Evolutionary conservation across 2,329 filamentous ascomycete genomes (phyloP), one percentile per base, ranked within the genome.

Genomic region (Penicillium sp.): DNA sequence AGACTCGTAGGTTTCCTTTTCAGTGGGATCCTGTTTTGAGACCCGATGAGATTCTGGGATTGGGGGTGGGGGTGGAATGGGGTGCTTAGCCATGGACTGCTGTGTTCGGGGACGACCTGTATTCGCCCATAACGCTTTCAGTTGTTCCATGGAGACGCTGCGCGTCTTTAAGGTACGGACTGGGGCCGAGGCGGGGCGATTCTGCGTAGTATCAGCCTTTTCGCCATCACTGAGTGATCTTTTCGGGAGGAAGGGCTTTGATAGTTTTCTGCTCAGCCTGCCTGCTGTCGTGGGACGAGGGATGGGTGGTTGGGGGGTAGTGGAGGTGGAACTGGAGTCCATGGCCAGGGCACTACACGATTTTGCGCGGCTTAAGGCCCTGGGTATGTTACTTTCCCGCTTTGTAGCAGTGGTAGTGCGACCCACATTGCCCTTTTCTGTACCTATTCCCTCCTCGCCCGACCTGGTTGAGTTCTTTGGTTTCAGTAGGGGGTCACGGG

Each of bases 141-240:
- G 48, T 35, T 68, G 68, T 49, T 70, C 70, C 16, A 70, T 55
- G 2, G 69, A 70, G 10, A 63, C 56, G 45, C 63, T 69, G 41
- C 62, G 69, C 5, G 65, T 61, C 53, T 61, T 66, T 9, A 66
- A 45, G 16, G 64, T 57, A 45, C 56, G 64, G 9, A 62, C 64
- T 43, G 68, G 66, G 16, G 69, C 68, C 26, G 71, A 69, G 11
- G 63, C 56, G 24, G 71, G 71, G 21, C 70, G 63, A 24, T 43
- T 54, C 35, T 57, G 53, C 6, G 41, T 14, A 21, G 44, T 31
- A 22, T 57, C 56, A 11, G 48, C 7, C 27, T 64, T 60, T 33
- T 65, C 64, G 41, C 48, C 48, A 27, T 39, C 48, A 27, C 60
- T 65, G 21, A 46, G 50, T 27, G 61, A 48, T 49, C 59, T 58